These are phyloP conservation scores for Fusarium sulawesiense DNA, from an alignment of 2,329 filamentous ascomycete genomes.

Conservation along the genomic window DNA sequence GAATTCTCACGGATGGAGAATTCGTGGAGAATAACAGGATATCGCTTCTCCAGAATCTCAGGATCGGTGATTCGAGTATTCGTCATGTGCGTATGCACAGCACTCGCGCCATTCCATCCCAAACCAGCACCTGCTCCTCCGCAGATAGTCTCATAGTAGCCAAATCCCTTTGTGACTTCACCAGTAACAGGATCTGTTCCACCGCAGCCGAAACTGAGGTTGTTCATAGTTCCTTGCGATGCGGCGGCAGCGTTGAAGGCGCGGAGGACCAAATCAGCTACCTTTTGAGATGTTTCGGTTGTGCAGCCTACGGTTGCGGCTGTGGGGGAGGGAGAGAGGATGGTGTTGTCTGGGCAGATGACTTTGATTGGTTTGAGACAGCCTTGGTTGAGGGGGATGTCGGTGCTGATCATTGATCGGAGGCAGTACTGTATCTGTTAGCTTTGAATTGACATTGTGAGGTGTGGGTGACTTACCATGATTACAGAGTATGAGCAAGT, in stretches of 20 bases:
- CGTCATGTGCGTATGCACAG: constrained; percentile 53
- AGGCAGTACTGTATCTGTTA: constrained; percentile 45
- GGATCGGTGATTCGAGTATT: constrained; percentile 54
- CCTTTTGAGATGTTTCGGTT: constrained; percentile 51
- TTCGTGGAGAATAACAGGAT: constrained; percentile 49
- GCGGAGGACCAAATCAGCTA: constrained; percentile 76
- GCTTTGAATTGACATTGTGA: no score
- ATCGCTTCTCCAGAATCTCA: constrained; percentile 52
- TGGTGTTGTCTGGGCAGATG: constrained; percentile 46
- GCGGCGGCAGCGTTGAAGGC: constrained; percentile 81
- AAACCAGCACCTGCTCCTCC: constrained; percentile 50
- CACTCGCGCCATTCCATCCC: constrained; percentile 47
- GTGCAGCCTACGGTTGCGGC: constrained; percentile 51
- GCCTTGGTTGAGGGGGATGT: constrained; percentile 56
- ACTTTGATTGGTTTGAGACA: constrained; percentile 59
- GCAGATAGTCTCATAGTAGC: constrained; percentile 53
- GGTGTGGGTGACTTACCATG: constrained; percentile 31
- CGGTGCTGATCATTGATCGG: constrained; percentile 49
- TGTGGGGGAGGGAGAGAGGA: constrained; percentile 50
- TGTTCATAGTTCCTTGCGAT: constrained; percentile 83
- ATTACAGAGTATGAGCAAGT: constrained; percentile 48
- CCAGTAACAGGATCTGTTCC: constrained; percentile 46
- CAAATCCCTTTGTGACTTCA: constrained; percentile 47
- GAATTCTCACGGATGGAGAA: constrained; percentile 47
- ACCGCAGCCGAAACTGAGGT: constrained; percentile 81